Evolutionary conservation across 2,329 filamentous ascomycete species (phyloP), one percentile per base, ranked within the genome.

Genomic region (Trichoderma afroharzianum): DNA sequence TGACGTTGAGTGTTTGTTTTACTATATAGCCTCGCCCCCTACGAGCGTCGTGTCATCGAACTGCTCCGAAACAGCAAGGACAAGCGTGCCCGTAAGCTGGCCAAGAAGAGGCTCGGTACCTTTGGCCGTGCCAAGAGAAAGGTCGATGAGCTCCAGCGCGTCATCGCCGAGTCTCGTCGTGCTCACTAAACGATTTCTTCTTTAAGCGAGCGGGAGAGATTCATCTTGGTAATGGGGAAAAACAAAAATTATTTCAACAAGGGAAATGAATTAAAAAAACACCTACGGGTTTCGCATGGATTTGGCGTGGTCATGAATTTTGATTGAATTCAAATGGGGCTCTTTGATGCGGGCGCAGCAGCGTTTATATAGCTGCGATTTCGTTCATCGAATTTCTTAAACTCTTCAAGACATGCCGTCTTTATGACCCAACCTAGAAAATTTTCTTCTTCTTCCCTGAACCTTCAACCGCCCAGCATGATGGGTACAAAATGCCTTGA

Each of bases 71-170:
- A 99, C 93, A 92, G 90, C 88, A 97, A 97, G 89, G 96, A 99
- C 88, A 98, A 98, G 93, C 94, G 95, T 86, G 95, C 95, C 82
- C 91, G 95, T 80, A 98, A 98, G 92, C 93, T 98, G 82, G 95
- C 95, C 82, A 98, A 98, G 95, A 98, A 97, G 93, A 92, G 95
- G 92, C 95, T 99, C 88, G 96, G 96, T 84, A 98, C 96, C 80
- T 98, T 98, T 86, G 93, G 93, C 83, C 95, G 96, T 85, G 95
- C 95, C 83, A 99, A 99, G 95, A 92, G 90, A 85, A 99, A 99
- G 95, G 96, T 99, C 79, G 96, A 99, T 84, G 95, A 98, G 88
- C 94, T 99, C 88, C 93, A 94, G 88, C 91, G 93, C 82, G 93
- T 99, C 86, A 99, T 99, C 83, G 94, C 95, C 81, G 96, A 98